Base-by-base conservation (phyloP, 495 filamentous ascomycete species). In the Aspergillus homomorphus region DNA sequence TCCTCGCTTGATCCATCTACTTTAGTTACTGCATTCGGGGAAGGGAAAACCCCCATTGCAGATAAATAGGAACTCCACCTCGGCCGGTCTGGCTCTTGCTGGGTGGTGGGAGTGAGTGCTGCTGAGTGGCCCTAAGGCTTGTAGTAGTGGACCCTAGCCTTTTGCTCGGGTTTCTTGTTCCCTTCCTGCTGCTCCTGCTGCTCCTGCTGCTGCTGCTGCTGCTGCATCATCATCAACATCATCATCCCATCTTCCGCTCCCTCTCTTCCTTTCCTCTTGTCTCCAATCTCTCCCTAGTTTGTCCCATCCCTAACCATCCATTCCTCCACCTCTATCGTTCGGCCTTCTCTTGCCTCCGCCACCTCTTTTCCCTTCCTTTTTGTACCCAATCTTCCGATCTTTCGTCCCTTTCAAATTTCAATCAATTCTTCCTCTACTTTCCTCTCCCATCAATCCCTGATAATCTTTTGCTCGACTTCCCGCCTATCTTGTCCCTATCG, bases 181-280 rank as follows among this genome's bases (percentile, higher is more conserved):
- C 46, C 46, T 50, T 26, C 46, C 46, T 50, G 48, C 24, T 28
- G 24, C 23, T 28, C n/a, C 48, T 18, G 5, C 48, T 38, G 33
- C 4, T 14, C 8, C 6, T 38, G 33, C 15, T 38, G 33, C 33
- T 5, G 33, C 33, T 38, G 12, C 33, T 5, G 33, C 33, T 38
- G 33, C 48, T 30, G 15, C 48, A 62, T 62, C 53, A 44, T 28
- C 48, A 52, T 51, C 60, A 54, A 41, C 42, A 58, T 46, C 42
- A 33, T n/a, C 62, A 24, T 50, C 44, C 45, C 20, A 50, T 59
- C 56, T 45, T 55, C 21, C 45, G 45, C 50, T 42, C 48, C 58
- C 33, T 63, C 30, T 58, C 53, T 24, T 3, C 26, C 57, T 55
- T 23, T 51, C 48, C 48, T 51, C 18, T 53, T 52, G 24, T 19